Percentiles rank a stretch among this genome's conserved stretches.
These are phyloP conservation scores for Rhynchosporium agropyri DNA, from an alignment of 2,329 filamentous ascomycete species.

Conservation along the genomic window DNA sequence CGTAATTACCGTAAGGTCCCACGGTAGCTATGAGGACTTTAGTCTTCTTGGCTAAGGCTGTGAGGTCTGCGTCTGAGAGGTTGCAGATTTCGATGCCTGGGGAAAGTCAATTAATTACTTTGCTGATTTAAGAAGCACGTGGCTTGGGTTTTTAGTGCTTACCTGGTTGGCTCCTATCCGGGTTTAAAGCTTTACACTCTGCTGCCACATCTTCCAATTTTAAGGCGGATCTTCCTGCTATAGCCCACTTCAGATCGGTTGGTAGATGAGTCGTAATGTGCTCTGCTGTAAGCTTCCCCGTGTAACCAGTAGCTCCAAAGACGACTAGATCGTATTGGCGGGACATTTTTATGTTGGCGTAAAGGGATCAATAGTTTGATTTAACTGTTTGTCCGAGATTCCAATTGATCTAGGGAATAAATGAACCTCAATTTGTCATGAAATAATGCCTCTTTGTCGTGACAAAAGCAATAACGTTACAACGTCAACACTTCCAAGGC, in stretches of 20 bases:
- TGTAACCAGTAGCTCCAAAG: conserved; percentile 78
- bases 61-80: conserved; percentile 51
- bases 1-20: conserved; percentile 59
- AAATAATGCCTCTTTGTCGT: neutral
- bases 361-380: neutral
- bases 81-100: conserved; percentile 56
- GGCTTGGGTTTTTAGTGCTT: conserved; percentile 37
- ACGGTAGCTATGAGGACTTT: conserved; percentile 60
- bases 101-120: conserved; percentile 22
- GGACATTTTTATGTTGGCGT: conserved; percentile 8
- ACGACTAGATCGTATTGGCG: conserved; percentile 65
- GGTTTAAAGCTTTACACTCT: conserved; percentile 66
- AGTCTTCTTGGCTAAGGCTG: conserved; percentile 57
- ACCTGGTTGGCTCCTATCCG: conserved; percentile 73
- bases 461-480: neutral
- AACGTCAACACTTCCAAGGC: neutral
- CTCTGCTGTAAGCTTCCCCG: conserved; percentile 75
- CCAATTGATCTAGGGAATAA: neutral
- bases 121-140: neutral
- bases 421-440: neutral
- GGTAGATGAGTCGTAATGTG: conserved; percentile 72
- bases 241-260: conserved; percentile 81
- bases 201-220: conserved; percentile 73
- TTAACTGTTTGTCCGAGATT: neutral
- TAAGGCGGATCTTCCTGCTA: conserved; percentile 77